Conservation (phyloP, 352 stramenopile species). For the Phytophthora syringae region DNA sequence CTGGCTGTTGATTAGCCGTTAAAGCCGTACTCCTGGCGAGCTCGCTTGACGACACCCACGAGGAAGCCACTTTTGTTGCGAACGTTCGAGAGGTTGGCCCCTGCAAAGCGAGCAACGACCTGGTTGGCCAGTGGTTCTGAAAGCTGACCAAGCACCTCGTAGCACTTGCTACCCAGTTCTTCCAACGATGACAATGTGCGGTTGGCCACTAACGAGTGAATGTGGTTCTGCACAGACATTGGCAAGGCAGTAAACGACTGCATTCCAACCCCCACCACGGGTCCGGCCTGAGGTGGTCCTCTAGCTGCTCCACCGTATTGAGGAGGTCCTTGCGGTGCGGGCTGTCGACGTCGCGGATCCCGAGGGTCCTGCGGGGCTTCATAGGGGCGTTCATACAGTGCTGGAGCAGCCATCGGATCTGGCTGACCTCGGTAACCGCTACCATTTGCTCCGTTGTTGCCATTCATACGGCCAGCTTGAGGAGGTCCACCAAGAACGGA, state of each 20-base stretch:
- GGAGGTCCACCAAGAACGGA: slow-evolving; percentile 45
- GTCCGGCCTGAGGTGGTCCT: slow-evolving; percentile 7
- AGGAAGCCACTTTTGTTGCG: slow-evolving; percentile 86
- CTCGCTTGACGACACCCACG: slow-evolving; percentile 83
- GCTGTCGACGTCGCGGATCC: slow-evolving; percentile 34
- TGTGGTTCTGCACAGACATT: slow-evolving; percentile 69
- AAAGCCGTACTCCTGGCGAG: slow-evolving; percentile 80
- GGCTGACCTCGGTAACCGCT: slow-evolving; percentile 29
- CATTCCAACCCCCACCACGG: slow-evolving; percentile 33
- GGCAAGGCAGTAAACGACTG: slow-evolving; percentile 48
- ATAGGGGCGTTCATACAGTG: slow-evolving; percentile 43
- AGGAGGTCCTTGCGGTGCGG: slow-evolving; percentile 25
- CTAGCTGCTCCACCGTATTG: slow-evolving; percentile 23
- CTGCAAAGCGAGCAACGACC: slow-evolving; percentile 74
- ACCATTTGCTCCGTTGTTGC: slow-evolving; percentile 18
- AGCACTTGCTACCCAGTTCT: slow-evolving; percentile 82
- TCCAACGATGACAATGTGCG: slow-evolving; percentile 67
- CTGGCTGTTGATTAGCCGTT: slow-evolving; percentile 33
- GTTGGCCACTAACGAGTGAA: slow-evolving; percentile 65
- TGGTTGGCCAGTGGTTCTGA: slow-evolving; percentile 80
- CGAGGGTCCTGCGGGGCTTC: slow-evolving; percentile 31
- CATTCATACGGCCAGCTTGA: slow-evolving; percentile 33
- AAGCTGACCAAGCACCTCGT: slow-evolving; percentile 79
- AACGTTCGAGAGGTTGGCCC: slow-evolving; percentile 71
- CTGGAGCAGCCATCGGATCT: slow-evolving; percentile 22